Conservation (phyloP, 75 land plant species). For the Larix kaempferi region DNA sequence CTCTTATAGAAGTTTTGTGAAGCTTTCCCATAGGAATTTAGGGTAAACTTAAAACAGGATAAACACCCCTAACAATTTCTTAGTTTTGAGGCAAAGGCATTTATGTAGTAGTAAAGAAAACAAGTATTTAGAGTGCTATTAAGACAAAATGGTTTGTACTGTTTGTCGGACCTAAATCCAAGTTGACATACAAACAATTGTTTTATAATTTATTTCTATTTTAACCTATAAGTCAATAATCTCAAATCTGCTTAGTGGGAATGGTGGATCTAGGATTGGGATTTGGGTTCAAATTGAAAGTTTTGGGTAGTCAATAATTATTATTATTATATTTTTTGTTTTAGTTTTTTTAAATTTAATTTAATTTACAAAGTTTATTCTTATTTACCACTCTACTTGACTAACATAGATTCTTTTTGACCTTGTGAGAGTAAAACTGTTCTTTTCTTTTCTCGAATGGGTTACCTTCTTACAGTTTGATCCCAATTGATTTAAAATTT, state of each 20-base stretch:
- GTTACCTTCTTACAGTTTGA: neutral
- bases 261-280: neutral
- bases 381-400: neutral
- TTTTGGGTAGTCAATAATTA: neutral
- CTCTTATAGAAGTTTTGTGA: neutral
- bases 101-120: neutral
- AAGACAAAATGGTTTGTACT: neutral
- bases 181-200: neutral
- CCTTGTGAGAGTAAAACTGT: neutral
- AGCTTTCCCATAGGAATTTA: neutral
- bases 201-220: neutral
- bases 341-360: neutral
- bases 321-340: neutral
- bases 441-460: neutral
- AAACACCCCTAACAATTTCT: no score
- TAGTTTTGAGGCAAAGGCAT: neutral
- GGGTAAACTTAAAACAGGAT: neutral
- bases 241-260: neutral
- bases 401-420: neutral
- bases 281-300: neutral
- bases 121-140: neutral
- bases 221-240: neutral
- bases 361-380: neutral
- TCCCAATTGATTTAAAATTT: neutral
- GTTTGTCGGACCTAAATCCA: neutral